A percentile compares a stretch with the other conserved stretches of the same genome.
phyloP scores from a whole-genome alignment of 305 asterid species.

The Fraxinus latifolia region DNA sequence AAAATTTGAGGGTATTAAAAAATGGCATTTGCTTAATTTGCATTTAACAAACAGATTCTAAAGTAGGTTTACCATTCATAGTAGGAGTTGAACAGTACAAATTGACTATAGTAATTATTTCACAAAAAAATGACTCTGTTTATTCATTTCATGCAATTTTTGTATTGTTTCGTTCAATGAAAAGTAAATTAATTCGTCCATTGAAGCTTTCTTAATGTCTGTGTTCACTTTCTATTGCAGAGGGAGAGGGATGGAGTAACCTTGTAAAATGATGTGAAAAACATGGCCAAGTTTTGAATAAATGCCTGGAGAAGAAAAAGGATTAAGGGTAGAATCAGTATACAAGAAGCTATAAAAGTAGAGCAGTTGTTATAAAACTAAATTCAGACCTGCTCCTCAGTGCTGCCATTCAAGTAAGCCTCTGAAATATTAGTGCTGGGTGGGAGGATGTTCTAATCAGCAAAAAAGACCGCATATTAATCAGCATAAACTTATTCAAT shows the following conservation, averaged over 20 bases:
- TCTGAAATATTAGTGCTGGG: conserved; percentile 57
- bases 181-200: background rate
- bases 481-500: conserved; percentile 21
- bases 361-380: conserved; percentile 9
- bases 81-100: background rate
- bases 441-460: conserved; percentile 62
- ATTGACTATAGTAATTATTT: background rate
- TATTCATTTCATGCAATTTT: background rate
- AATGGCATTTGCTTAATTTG: background rate
- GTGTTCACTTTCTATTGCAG: conserved; percentile 1
- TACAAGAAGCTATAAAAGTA: background rate
- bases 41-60: background rate
- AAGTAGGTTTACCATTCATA: background rate
- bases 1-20: background rate
- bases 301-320: conserved; percentile 60
- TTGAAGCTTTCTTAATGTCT: background rate
- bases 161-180: too few species aligned
- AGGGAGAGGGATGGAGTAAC: conserved; percentile 31
- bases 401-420: conserved; percentile 78
- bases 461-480: conserved; percentile 13
- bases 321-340: conserved; percentile 18
- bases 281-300: conserved; percentile 90
- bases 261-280: conserved; percentile 92
- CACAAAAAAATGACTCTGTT: background rate
- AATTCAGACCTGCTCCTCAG: conserved; percentile 78